phyloP scores from a whole-genome alignment of 805 yeast genomes.

The Barnettozyma sucrosica region DNA sequence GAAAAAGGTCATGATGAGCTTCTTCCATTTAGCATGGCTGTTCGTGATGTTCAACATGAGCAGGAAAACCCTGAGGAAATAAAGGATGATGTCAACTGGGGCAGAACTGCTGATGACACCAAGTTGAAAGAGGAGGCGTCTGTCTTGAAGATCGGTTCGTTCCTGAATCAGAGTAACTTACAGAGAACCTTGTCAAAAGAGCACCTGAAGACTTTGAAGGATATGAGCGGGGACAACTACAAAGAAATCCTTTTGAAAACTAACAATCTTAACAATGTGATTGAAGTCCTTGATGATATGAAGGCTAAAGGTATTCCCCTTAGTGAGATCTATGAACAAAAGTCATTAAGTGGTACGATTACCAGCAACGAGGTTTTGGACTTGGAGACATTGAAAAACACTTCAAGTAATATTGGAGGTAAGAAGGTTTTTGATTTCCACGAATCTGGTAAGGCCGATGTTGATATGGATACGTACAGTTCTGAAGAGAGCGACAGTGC shows the following conservation, averaged over 20 bases:
- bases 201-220: conserved; percentile 23
- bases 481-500: conserved; percentile 3
- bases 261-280: conserved; percentile 32
- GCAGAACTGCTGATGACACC: conserved; percentile 14
- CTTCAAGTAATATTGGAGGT: conserved; percentile 10
- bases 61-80: conserved; percentile 27
- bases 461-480: not conserved
- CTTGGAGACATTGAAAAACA: conserved; percentile 19
- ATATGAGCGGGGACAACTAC: conserved; percentile 32
- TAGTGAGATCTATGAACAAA: conserved; percentile 28
- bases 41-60: conserved; percentile 23
- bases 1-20: conserved; percentile 30
- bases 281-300: conserved; percentile 33
- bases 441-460: not conserved
- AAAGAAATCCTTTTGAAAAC: conserved; percentile 33
- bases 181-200: conserved; percentile 20
- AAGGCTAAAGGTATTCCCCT: conserved; percentile 36
- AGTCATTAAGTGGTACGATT: not conserved
- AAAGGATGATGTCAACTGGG: conserved; percentile 19
- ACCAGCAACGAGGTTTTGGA: conserved; percentile 8
- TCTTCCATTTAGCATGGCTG: conserved; percentile 32
- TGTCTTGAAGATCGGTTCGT: conserved; percentile 16
- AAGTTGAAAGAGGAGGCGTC: conserved; percentile 25
- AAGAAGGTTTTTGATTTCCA: not conserved
- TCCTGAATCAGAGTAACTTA: conserved; percentile 12